A percentile compares a stretch with the other conserved stretches of the same genome.
phyloP scores from a whole-genome alignment of 768 basidiomycete genomes.

The Mycena leptocephala region DNA sequence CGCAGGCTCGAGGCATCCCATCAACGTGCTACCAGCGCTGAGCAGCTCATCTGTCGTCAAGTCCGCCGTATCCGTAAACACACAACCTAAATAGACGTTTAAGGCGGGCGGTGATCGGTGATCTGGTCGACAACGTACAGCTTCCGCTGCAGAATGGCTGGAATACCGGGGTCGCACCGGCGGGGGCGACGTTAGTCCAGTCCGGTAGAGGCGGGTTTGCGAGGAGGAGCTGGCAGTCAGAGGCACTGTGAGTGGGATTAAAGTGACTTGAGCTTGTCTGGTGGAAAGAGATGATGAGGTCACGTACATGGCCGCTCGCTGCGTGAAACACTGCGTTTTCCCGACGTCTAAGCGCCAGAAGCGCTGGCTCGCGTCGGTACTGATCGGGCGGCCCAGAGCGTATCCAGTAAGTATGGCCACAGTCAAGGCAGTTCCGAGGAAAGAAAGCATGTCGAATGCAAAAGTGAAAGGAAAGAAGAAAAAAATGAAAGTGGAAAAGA shows the following conservation, averaged over 20 bases:
- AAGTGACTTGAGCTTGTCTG: not conserved
- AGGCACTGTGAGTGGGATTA: not conserved
- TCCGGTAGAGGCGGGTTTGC: not conserved
- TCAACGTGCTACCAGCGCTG: conserved; percentile 12
- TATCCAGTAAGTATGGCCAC: not conserved
- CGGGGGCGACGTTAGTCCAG: conserved; percentile 18
- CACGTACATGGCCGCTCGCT: conserved; percentile 11
- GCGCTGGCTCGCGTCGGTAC: not conserved
- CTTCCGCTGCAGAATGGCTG: conserved; percentile 28
- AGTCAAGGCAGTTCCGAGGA: not conserved
- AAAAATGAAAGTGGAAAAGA: not conserved
- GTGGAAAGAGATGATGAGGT: not conserved
- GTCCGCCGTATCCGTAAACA: conserved; percentile 20
- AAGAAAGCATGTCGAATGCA: conserved; percentile 10
- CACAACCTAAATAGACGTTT: conserved; percentile 1
- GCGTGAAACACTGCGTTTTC: conserved; percentile 21
- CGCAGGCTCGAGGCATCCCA: conserved; percentile 14
- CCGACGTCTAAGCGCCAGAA: not conserved
- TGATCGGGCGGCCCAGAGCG: not conserved
- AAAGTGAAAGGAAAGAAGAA: not conserved
- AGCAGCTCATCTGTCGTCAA: conserved; percentile 1
- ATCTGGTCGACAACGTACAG: conserved; percentile 1
- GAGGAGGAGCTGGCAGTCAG: conserved; percentile 24
- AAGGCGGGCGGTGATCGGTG: not conserved
- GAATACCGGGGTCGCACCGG: conserved; percentile 1